These are phyloP conservation scores for Solanum peruvianum DNA, from an alignment of 257 asterid species.

Conservation along the genomic window DNA sequence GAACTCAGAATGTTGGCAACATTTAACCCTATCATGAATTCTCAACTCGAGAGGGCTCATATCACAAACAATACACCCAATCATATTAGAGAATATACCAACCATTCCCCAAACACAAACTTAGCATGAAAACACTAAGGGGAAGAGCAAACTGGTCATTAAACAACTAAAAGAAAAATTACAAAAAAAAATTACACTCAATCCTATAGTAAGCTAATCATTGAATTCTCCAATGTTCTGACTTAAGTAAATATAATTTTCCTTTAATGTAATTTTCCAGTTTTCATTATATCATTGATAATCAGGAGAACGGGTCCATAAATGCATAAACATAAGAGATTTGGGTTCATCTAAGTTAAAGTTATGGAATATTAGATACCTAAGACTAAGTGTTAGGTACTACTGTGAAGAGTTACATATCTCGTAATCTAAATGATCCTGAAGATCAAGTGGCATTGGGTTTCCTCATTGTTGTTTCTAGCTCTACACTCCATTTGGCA, in stretches of 20 bases:
- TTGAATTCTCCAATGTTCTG: neutral
- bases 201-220: too few species aligned
- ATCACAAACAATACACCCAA: neutral
- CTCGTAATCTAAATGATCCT: neutral
- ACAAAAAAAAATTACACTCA: too few species aligned
- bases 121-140: neutral
- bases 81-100: neutral
- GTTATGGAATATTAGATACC: neutral
- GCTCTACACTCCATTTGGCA: neutral
- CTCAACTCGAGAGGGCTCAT: neutral
- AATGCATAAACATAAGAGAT: neutral
- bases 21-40: neutral
- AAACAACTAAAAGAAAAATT: too few species aligned
- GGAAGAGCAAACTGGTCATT: neutral
- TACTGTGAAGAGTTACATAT: neutral
- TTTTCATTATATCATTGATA: neutral
- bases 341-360: neutral
- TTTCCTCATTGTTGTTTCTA: neutral
- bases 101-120: neutral
- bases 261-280: neutral
- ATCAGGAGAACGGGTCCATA: neutral
- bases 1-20: neutral
- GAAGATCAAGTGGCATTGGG: neutral
- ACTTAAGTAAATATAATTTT: neutral
- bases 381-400: neutral